Evolutionary conservation across 352 stramenopile genomes (phyloP), one percentile per base, ranked within the genome.

Genomic region (Halophytophthora polymorphica): DNA sequence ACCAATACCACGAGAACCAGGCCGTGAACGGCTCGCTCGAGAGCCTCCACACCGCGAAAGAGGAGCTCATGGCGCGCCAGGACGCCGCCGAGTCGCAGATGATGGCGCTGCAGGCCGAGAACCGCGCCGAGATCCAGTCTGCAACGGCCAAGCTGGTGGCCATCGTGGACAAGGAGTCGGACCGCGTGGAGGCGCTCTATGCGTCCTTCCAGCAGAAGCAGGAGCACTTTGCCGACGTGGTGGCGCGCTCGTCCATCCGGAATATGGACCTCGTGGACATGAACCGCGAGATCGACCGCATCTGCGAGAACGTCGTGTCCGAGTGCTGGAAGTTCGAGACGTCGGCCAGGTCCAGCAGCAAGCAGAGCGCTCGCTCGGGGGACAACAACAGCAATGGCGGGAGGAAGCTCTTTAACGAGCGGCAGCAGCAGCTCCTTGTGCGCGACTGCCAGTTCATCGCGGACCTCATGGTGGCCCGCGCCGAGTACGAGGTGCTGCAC

Each of bases 241-340:
- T 91, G 0, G 77, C 80, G 5, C 77, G 78, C 10, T 88, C 83
- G 0, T 90, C 81, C 13, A 85, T 90, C 34, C 78, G 83, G 13
- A 93, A 93, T 38, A 91, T 93, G 83, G 75, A 88, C 52, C 48
- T 93, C 10, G 40, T 67, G 0, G 80, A 87, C 45, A 77, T 93
- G 61, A 93, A 87, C 48, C 80, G 79, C 14, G 83, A 93, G 51
- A 78, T 93, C 28, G 83, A 91, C 50, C 70, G 74, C 13, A 57
- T 93, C 13, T 86, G 80, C 34, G 83, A 93, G 57, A 85, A 66
- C n/a, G 73, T 93, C 18, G 77, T 93, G 40, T 71, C 60, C 1
- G 83, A 93, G 51, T 93, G 83, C 69, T 93, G 83, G 81, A 91
- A 93, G 50, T 93, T 93, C 50, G 83, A 93, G 59, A 93, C 66